Base-by-base conservation (phyloP, 2,329 filamentous ascomycete species). In the Bertia moriformis region DNA sequence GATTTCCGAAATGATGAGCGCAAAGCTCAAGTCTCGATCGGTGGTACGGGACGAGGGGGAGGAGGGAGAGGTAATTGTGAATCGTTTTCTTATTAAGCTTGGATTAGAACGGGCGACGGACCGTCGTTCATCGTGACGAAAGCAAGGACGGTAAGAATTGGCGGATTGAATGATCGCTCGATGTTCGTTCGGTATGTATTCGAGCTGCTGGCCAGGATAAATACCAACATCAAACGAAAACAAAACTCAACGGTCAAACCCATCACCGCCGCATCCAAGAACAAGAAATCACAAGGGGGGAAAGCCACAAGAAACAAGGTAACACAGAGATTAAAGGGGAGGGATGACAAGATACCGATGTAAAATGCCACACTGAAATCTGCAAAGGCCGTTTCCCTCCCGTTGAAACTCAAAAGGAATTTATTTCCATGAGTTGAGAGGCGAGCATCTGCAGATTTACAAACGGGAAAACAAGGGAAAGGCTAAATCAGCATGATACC, bases 131-230 rank as follows among this genome's bases (percentile, higher is more conserved):
- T 29, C 24, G 24, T 10, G 24, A 29, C 24, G 17, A 13, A 35
- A 7, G 32, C 15, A 12, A 18, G 32, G 32, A 35, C 32, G 32
- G 17, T 7, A 14, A 17, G n/a, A 17, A 35, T 17, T 10, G 32
- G 32, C 32, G 32, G 32, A 35, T 14, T 12, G 7, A 35, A 35
- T 15, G 32, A 35, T 35, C 32, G 32, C 32, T 35, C 32, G 32
- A 35, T 15, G 32, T 35, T 35, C 32, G 32, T 13, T 35, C 32
- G 32, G 32, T 14, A 12, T 7, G 12, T 7, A 35, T 35, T 17
- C 32, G 32, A 35, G 32, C 32, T 35, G 32, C 32, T 35, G 32
- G 17, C 32, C 32, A 35, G 12, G 15, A 35, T 35, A 35, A 35
- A 35, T 35, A 35, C 32, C 32, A 35, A 17, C 15, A 35, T 7